Base-by-base conservation (phyloP, 495 filamentous ascomycete genomes). In the Aspergillus bridgeri region DNA sequence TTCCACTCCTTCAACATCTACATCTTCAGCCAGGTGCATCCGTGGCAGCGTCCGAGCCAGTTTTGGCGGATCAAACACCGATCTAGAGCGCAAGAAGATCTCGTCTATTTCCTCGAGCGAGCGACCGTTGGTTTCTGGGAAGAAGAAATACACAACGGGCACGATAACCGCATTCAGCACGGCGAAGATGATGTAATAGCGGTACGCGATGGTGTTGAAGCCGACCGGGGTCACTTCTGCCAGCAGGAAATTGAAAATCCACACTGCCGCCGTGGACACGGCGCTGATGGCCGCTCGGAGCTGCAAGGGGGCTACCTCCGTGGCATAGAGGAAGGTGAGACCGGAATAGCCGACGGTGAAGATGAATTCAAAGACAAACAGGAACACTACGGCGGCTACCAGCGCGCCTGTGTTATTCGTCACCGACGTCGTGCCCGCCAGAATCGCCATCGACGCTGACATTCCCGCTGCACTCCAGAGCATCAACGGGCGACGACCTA, bases 81-180 rank as follows among this genome's bases (percentile, higher is more conserved):
- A 60, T 45, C 65, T 65, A 15, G 69, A 72, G 56, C 65, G 69
- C 22, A 67, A 50, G 56, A 89, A 89, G 60, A 88, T 86, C 59
- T 88, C 80, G 64, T 90, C 88, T 55, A 91, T 89, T 66, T 90
- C 88, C 63, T 91, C 88, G n/a, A 91, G 79, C 4, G 84, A 83
- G 19, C 86, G 80, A 5, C 70, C 70, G 22, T 82, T 78, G 9
- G 81, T 84, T 66, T 84, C 81, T 0, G 81, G 81, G 62, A 73
- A 84, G 58, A 83, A 79, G 62, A 85, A 81, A 69, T 83, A 86
- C 11, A 85, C 82, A 4, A 64, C 73, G 0, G 70, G 67, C 9
- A 75, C 69, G 45, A 82, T 77, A 52, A 70, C 70, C 13, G 77
- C 76, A 29, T 81, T 80, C 45, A 80, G 60, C 6, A 70, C 65